Conservation (phyloP, 225 moss, liverwort and hornwort genomes). For the Neckera pumila region DNA sequence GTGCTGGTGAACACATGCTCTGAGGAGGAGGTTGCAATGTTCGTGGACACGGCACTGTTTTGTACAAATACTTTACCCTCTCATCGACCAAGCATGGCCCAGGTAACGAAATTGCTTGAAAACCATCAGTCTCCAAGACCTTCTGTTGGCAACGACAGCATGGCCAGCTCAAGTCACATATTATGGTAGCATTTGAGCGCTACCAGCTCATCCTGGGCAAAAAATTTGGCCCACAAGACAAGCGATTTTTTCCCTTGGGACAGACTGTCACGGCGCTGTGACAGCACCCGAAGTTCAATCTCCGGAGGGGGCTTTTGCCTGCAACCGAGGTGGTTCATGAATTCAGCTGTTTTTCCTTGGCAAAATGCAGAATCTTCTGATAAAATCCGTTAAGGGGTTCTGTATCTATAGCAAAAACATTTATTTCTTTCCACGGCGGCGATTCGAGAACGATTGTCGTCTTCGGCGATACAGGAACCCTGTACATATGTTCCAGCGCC, state of each 20-base stretch:
- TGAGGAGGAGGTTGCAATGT: constrained; percentile 46
- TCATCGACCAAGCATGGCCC: constrained; percentile 73
- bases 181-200: background rate
- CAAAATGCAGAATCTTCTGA: background rate
- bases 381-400: background rate
- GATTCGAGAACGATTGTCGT: background rate
- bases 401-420: background rate
- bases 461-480: background rate
- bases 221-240: background rate
- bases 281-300: background rate
- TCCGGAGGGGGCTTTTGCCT: background rate
- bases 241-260: background rate
- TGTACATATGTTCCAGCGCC: background rate
- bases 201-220: background rate
- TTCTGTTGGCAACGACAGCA: constrained; percentile 31
- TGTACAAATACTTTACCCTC: constrained; percentile 62
- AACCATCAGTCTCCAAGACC: constrained; percentile 23
- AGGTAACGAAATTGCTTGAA: constrained; percentile 79
- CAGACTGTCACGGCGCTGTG: background rate
- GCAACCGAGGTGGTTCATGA: background rate
- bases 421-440: background rate
- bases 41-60: constrained; percentile 60
- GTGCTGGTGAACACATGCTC: constrained; percentile 39
- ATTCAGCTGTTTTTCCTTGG: background rate
- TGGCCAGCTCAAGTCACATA: constrained; percentile 35